These are phyloP conservation scores for Penicillium verhagenii DNA, from an alignment of 495 filamentous ascomycete species.

Conservation along the genomic window DNA sequence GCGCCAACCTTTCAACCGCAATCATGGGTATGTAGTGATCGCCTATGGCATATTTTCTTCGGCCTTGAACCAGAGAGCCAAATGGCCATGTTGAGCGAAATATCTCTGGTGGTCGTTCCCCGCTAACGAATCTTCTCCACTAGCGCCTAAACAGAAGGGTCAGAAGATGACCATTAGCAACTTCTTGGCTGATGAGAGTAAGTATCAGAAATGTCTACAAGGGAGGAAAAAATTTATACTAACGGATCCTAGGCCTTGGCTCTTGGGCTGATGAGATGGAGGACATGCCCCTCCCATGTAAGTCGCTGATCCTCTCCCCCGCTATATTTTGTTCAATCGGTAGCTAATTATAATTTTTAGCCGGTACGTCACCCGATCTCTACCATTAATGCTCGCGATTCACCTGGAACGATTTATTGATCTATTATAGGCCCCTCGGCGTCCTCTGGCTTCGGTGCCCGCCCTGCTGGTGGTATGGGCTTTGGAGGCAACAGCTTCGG, in stretches of 20 bases:
- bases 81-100: neutral
- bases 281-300: slow-evolving; percentile 72
- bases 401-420: slow-evolving; percentile 6
- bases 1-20: slow-evolving; percentile 56
- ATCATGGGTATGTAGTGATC: slow-evolving; percentile 75
- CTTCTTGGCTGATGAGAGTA: slow-evolving; percentile 87
- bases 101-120: neutral
- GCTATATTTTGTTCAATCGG: slow-evolving; percentile 7
- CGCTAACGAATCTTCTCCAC: slow-evolving; percentile 16
- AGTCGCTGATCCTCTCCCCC: slow-evolving; percentile 33
- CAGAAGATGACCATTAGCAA: slow-evolving; percentile 92
- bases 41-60: slow-evolving; percentile 9
- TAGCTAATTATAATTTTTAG: slow-evolving; percentile 29
- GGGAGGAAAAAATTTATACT: slow-evolving; percentile 31
- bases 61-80: neutral
- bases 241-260: slow-evolving; percentile 64
- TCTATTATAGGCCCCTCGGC: slow-evolving; percentile 32
- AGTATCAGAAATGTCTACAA: slow-evolving; percentile 28
- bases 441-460: slow-evolving; percentile 43
- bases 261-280: slow-evolving; percentile 99
- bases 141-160: slow-evolving; percentile 87
- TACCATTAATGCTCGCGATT: neutral
- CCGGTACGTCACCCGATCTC: slow-evolving; percentile 32
- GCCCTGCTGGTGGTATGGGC: slow-evolving; percentile 44
- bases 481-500: slow-evolving; percentile 36